Conservation (phyloP, 345 rosid species). For the Citrus reticulata region DNA sequence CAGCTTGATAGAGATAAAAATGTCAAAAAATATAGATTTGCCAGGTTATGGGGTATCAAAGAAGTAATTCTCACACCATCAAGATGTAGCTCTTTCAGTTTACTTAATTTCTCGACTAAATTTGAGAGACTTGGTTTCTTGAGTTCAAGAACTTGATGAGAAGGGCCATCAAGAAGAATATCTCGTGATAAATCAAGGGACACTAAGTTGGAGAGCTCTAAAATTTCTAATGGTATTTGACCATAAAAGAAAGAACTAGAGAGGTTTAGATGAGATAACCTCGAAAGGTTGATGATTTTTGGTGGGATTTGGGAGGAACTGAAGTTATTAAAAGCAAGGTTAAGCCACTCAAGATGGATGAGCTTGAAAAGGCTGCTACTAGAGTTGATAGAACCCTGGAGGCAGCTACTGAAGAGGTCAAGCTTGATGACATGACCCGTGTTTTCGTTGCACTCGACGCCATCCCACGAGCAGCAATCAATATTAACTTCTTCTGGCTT, state of each 20-base stretch:
- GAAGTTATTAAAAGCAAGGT: background rate
- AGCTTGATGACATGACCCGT: background rate
- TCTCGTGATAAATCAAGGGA: conserved; percentile 10
- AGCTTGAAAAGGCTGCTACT: background rate
- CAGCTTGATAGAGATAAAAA: background rate
- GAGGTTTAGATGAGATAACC: background rate
- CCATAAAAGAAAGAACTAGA: background rate
- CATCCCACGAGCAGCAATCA: background rate
- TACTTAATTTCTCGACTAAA: background rate
- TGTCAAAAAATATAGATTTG: conserved; percentile 7
- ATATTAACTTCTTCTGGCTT: background rate
- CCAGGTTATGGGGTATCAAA: background rate
- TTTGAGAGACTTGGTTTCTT: background rate
- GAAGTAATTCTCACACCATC: background rate
- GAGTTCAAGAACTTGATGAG: background rate
- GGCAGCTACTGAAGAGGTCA: background rate
- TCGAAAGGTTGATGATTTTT: background rate
- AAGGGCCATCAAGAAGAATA: background rate
- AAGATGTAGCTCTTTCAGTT: conserved; percentile 11
- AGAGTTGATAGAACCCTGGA: background rate
- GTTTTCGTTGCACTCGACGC: background rate
- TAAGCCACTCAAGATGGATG: background rate
- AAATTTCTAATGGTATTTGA: background rate
- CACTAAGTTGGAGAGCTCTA: background rate
- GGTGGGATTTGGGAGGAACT: background rate